Base-by-base conservation (phyloP, 2,329 filamentous ascomycete genomes). In the Cercospora sesami region DNA sequence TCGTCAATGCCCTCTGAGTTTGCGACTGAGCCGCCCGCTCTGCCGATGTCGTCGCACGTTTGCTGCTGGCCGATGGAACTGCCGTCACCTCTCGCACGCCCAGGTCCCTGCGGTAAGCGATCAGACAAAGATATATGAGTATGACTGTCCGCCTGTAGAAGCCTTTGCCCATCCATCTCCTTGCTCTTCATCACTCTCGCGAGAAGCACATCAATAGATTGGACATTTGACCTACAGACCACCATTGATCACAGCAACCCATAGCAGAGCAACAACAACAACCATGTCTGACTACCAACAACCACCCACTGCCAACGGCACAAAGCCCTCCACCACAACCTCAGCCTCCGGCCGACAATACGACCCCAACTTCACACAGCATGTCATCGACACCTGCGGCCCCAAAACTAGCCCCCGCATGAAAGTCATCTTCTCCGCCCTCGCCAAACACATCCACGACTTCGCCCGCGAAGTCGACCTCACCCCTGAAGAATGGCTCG, bases 401-500 rank as follows among this genome's bases (percentile, higher is more conserved):
- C 88, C 90, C 74, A 88, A 91, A 74, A 87, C 88, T 12, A 82
- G 85, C 63, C 86, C 90, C 67, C 85, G 91, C 68, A 86, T 88
- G 74, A 86, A 89, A 68, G 82, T 87, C 71, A 83, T 93, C 74
- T 82, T 93, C 75, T 79, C 83, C 69, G 83, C 86, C 30, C 80
- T 93, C 73, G 89, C 93, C 79, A 83, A 81, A 60, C 90, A 93
- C 81, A 83, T 94, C 67, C 91, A 94, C 82, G 90, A 93, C 80
- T 93, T 93, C 78, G 86, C 88, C 66, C 88, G 91, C 67, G 91
- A 94, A 76, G 87, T 91, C 71, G 90, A 93, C 80, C 86, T 94
- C 62, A 92, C 88, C 18, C 84, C 87, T 33, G 90, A 91, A 64
- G 91, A 94, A 80, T 93, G 91, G 91, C 86, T 92, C 80, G 80